Evolutionary conservation across 345 rosid species (phyloP).

Genomic region (Syzygium grande): DNA sequence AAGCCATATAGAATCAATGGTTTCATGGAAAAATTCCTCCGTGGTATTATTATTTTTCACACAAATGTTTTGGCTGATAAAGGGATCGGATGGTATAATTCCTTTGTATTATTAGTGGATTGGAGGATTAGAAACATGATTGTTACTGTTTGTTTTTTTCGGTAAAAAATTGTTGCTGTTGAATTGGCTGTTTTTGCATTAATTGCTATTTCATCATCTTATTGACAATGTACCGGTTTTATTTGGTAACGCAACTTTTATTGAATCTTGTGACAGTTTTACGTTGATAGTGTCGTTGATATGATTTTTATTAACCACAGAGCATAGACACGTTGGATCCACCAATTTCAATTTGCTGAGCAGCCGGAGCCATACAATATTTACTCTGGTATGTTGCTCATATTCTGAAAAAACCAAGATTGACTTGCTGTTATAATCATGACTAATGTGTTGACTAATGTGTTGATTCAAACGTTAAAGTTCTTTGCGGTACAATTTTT

Average conservation of each 20-base stretch:
- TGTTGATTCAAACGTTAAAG: not conserved
- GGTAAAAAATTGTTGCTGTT: not conserved
- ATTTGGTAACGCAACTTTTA: not conserved
- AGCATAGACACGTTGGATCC: slow-evolving; percentile 98
- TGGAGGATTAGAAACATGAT: not conserved
- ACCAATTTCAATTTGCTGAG: slow-evolving; percentile 94
- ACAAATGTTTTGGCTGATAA: not conserved
- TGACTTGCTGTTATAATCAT: not conserved
- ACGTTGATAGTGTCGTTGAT: not conserved
- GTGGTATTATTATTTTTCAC: not conserved
- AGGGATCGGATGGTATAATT: not conserved
- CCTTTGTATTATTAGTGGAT: not conserved
- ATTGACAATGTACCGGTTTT: not conserved
- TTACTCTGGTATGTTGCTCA: slow-evolving; percentile 71
- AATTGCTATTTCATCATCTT: not conserved
- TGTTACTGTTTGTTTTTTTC: not conserved
- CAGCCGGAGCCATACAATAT: slow-evolving; percentile 99
- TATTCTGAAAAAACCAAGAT: slow-evolving; percentile 1
- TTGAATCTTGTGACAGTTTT: not conserved
- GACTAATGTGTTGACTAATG: not conserved
- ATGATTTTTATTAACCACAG: slow-evolving; percentile 30
- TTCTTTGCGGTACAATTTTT: not conserved
- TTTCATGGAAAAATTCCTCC: not conserved
- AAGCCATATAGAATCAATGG: not conserved
- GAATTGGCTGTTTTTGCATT: not conserved